Base-by-base conservation (phyloP, 306 rosid species). In the Prunus salicina region DNA sequence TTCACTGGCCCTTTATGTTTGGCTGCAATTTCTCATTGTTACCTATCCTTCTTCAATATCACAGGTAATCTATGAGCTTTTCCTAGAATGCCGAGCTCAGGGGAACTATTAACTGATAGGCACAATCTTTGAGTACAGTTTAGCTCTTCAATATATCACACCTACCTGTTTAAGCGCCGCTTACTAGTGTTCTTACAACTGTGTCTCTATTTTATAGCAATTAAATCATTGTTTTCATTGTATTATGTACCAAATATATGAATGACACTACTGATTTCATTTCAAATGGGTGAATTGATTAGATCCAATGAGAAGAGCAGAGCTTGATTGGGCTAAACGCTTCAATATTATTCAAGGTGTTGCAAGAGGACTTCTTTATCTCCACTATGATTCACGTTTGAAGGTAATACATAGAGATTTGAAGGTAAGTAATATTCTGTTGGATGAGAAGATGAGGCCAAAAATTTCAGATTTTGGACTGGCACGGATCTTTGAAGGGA, bases 401-500 rank as follows among this genome's bases (percentile, higher is more conserved):
- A 81, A 74, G 60, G 66, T 80, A 11, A 30, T 81, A 51, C 84
- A 71, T 46, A 22, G 78, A 73, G 77, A 81, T 76, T 57, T 76
- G 24, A 81, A 76, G 45, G 74, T 47, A 6, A 76, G 81, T 61
- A 81, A 81, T 22, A 71, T 81, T 55, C 74, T 76, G 69, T 71
- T 76, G 24, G 81, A 81, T 34, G 78, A 53, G 46, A 63, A 80
- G 10, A 84, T 80, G 78, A 84, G 77, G 8, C 71, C 87, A 1
- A 84, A 84, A 49, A 77, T 73, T 41, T 81, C 71, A 12, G 76
- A 83, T 61, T 83, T 83, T 19, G 81, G 86, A 25, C 20, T 70
- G 75, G 80, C 86, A 30, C 50, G 73, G 3, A 73, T 65, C 0
- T 66, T 79, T 32, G 25, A 60, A 64, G 76, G 72, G 38, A 77